Base-by-base conservation (phyloP, 192 early-diverging fungal species). In the Entomortierella parvispora region DNA sequence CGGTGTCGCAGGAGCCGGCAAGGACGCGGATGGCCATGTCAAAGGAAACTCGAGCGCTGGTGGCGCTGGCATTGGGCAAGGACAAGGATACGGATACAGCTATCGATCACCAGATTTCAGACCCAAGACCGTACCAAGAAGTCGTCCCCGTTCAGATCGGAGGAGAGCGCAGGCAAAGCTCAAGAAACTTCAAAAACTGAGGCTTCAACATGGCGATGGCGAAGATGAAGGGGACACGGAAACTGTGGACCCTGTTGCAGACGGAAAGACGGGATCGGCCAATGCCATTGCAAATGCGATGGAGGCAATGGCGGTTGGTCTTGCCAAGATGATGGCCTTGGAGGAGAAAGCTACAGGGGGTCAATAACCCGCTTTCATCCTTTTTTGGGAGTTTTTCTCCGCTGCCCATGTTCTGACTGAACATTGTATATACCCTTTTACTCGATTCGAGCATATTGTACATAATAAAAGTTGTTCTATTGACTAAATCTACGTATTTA, bases 71-170 rank as follows among this genome's bases (percentile, higher is more conserved):
- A 68, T 77, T 43, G 74, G 74, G 7, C 58, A 77, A 28, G 74
- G 74, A 5, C 43, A 52, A 23, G 74, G 74, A 15, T 77, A 77
- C 28, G 74, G 74, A 8, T 77, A 77, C 42, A 77, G 74, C 34
- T 77, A 77, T 33, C 31, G 45, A 37, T 51, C 71, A 1, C 71
- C 63, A 29, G 71, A 64, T 43, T 42, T 42, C 15, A 32, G 62
- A 57, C 52, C 62, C 33, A 69, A 69, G 49, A 14, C 68, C 37
- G 37, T 23, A 29, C 34, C n/a, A 69, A 62, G 32, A 25, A 51
- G 32, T 51, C 68, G 3, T 40, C 37, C 37, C 37, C 37, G 37
- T 40, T 40, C 37, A 15, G 37, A 40, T 40, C 37, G 37, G 5
- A 5, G 37, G 12, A 40, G 12, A 12, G 37, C 37, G n/a, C n/a